Evolutionary conservation across 805 yeast species (phyloP).

Genomic region (Yamadazyma olivae): DNA sequence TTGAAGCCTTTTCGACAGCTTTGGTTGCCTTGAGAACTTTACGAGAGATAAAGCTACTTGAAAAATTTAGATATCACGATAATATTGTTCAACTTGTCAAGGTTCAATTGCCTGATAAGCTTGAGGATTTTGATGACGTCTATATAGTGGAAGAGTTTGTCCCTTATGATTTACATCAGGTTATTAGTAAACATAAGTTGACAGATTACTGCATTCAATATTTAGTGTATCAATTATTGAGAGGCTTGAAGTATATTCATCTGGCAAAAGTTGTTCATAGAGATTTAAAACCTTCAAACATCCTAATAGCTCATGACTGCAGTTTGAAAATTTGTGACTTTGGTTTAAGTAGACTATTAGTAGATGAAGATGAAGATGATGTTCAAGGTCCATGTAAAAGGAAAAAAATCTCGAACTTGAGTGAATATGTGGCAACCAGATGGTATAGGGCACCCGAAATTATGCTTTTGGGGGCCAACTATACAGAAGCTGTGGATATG

Average conservation of each 20-base stretch:
- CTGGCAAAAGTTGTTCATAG: conserved; percentile 72
- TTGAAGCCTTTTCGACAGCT: conserved; percentile 65
- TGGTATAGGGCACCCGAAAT: conserved; percentile 87
- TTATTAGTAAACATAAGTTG: conserved; percentile 53
- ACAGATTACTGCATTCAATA: conserved; percentile 70
- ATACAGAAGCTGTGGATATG: conserved; percentile 72
- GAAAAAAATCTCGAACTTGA: conserved; percentile 46
- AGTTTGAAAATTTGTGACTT: conserved; percentile 78
- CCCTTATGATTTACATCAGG: conserved; percentile 71
- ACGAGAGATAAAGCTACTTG: conserved; percentile 64
- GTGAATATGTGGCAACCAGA: conserved; percentile 81
- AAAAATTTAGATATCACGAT: conserved; percentile 62
- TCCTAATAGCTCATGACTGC: conserved; percentile 65
- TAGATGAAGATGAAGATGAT: conserved; percentile 1
- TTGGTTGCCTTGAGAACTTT: conserved; percentile 68
- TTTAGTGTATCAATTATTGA: conserved; percentile 64
- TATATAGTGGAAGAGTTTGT: conserved; percentile 74
- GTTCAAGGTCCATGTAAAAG: neutral
- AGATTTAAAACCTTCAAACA: conserved; percentile 73
- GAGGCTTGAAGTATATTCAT: conserved; percentile 71
- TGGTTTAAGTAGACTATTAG: conserved; percentile 60
- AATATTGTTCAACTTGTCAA: conserved; percentile 67
- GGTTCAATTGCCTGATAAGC: conserved; percentile 59
- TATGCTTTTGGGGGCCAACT: conserved; percentile 70
- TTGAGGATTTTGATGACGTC: conserved; percentile 64